Base-by-base conservation (phyloP, 2,329 filamentous ascomycete species). In the Neofusicoccum laricinum region DNA sequence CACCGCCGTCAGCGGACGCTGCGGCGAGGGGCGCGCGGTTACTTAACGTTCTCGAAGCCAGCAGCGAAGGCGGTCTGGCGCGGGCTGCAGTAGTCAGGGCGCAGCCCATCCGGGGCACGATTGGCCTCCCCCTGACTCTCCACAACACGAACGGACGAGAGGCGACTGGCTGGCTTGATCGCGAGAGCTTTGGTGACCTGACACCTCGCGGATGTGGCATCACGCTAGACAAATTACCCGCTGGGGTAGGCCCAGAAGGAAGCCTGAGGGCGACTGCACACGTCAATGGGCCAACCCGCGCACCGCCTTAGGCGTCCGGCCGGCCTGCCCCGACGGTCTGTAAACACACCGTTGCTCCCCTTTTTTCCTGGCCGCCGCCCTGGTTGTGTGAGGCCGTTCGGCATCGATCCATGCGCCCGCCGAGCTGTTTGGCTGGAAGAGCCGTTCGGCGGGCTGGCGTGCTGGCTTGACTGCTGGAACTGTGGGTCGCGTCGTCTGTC, bases 271-370 rank as follows among this genome's bases (percentile, higher is more conserved):
- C 41, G 15, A 40, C 15, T 30, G 25, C 25, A 58, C 53, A 59
- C 55, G 55, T 59, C 55, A 59, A 59, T 59, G 55, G 55, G 53
- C 36, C 48, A 25, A 45, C 38, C 41, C 40, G 36, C 53, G 21
- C 53, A 36, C 38, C 40, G 53, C 41, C 36, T 59, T 21, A 59
- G 55, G 55, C 55, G 55, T 59, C 55, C 55, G 55, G 40, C 55
- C 19, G 40, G 36, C 30, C 46, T 41, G 30, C 30, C 40, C 55
- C 38, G 41, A 34, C 55, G 36, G 30, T 59, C 46, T 59, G 55
- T 59, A 59, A 59, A 59, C 55, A 59, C 55, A 46, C 55, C 55
- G 55, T 59, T 59, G 53, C 21, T 43, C 36, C 55, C 30, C 55
- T 30, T 59, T 46, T 59, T 59, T 43, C 30, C 49, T 40, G 32